Conservation (phyloP, 2,329 filamentous ascomycete species). For the Cladobotryum mycophilum region DNA sequence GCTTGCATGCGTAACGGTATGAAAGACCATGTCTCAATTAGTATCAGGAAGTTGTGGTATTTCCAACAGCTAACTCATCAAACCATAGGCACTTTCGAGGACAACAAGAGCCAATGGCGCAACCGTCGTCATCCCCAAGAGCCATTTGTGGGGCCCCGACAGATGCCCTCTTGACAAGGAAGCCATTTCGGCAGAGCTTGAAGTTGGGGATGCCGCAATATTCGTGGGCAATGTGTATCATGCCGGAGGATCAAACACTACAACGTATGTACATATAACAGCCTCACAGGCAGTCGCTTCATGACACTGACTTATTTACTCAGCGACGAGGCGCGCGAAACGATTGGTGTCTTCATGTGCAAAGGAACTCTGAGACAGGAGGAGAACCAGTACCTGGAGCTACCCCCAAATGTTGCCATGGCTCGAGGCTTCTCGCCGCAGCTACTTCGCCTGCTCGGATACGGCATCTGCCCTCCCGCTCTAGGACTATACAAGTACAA, state of each 20-base stretch:
- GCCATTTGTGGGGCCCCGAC: constrained; percentile 35
- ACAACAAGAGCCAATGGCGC: constrained; percentile 36
- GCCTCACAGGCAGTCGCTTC: neutral
- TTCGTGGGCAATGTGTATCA: constrained; percentile 35
- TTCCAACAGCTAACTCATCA: neutral
- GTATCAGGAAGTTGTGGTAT: no score
- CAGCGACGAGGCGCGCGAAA: constrained; percentile 23
- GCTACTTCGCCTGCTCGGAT: constrained; percentile 26
- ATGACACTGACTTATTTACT: constrained; percentile 1
- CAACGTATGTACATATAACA: constrained; percentile 15
- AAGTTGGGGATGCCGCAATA: constrained; percentile 34
- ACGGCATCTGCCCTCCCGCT: constrained; percentile 27
- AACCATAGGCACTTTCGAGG: constrained; percentile 27
- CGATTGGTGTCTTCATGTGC: constrained; percentile 30
- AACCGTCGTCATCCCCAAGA: constrained; percentile 34
- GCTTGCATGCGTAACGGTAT: constrained; percentile 28
- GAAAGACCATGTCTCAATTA: neutral
- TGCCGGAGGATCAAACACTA: constrained; percentile 33
- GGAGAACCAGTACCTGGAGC: constrained; percentile 28
- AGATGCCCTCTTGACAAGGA: constrained; percentile 31
- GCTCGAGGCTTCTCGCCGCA: constrained; percentile 25
- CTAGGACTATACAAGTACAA: constrained; percentile 31
- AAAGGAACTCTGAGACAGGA: constrained; percentile 27
- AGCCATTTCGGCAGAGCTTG: constrained; percentile 32
- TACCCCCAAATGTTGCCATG: constrained; percentile 24